phyloP scores from a whole-genome alignment of 2,329 filamentous ascomycete species.

The Colletotrichum sp. region DNA sequence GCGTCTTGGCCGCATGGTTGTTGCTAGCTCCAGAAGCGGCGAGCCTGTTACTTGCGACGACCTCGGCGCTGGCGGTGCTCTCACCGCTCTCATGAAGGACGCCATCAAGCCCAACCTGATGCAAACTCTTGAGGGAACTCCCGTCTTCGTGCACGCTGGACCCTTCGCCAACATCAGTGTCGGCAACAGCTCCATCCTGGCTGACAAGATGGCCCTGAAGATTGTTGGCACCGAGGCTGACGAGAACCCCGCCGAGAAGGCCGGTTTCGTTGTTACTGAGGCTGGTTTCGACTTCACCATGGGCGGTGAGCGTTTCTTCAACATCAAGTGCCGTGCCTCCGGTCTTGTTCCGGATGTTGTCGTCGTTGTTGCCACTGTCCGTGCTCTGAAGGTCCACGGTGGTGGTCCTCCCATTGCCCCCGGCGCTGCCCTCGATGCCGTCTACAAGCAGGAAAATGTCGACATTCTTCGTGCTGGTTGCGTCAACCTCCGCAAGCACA shows the following conservation, averaged over 20 bases:
- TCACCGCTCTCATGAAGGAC: slow-evolving; percentile 96
- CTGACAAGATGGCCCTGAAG: slow-evolving; percentile 95
- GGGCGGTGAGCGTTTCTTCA: slow-evolving; percentile 99
- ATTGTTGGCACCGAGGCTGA: slow-evolving; percentile 92
- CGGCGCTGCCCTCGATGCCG: slow-evolving; percentile 81
- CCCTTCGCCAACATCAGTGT: slow-evolving; percentile 99
- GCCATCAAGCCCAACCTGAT: slow-evolving; percentile 99
- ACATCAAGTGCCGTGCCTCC: slow-evolving; percentile 98
- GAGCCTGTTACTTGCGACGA: slow-evolving; percentile 97
- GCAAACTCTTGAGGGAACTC: slow-evolving; percentile 97
- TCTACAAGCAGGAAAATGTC: slow-evolving; percentile 93
- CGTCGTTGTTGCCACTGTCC: slow-evolving; percentile 93
- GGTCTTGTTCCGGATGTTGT: slow-evolving; percentile 92
- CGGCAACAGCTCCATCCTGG: slow-evolving; percentile 92
- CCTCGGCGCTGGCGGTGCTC: slow-evolving; percentile 87
- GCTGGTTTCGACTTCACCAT: slow-evolving; percentile 99
- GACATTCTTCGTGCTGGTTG: slow-evolving; percentile 90
- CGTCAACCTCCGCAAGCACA: slow-evolving; percentile 94
- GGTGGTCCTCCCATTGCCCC: slow-evolving; percentile 93
- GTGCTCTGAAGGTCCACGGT: slow-evolving; percentile 95
- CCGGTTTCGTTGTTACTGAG: slow-evolving; percentile 94
- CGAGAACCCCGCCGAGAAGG: slow-evolving; percentile 81
- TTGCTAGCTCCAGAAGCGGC: slow-evolving; percentile 83
- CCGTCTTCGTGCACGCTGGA: slow-evolving; percentile 95
- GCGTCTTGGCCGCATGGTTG: slow-evolving; percentile 92